phyloP scores from a whole-genome alignment of 2,329 filamentous ascomycete species.

The Shiraia bambusicola region DNA sequence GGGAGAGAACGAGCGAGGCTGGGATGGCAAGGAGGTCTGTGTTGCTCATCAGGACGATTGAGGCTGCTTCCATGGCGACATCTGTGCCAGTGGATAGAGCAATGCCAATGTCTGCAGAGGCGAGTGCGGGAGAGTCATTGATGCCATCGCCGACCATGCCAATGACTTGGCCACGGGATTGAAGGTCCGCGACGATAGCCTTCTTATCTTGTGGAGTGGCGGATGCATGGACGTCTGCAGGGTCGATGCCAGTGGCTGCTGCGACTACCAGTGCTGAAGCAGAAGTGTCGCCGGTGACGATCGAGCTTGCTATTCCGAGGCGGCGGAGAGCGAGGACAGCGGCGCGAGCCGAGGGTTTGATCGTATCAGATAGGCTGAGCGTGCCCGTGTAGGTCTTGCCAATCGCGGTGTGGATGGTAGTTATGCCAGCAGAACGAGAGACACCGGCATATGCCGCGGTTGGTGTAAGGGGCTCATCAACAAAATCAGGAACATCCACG shows the following conservation, averaged over 20 bases:
- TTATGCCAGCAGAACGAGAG: slow-evolving; percentile 65
- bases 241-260: slow-evolving; percentile 74
- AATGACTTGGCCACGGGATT: slow-evolving; percentile 71
- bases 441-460: slow-evolving; percentile 11
- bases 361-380: slow-evolving; percentile 81
- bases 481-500: slow-evolving; percentile 61
- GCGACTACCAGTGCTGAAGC: slow-evolving; percentile 84
- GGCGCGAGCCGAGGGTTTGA: slow-evolving; percentile 83
- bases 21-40: slow-evolving; percentile 93
- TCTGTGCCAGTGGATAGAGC: slow-evolving; percentile 91
- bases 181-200: slow-evolving; percentile 74
- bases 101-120: slow-evolving; percentile 89
- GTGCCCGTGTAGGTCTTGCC: slow-evolving; percentile 78
- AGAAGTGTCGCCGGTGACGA: slow-evolving; percentile 90
- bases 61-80: slow-evolving; percentile 95
- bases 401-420: slow-evolving; percentile 88
- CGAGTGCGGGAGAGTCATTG: slow-evolving; percentile 94
- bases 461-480: slow-evolving; percentile 54
- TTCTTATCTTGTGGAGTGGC: slow-evolving; percentile 91
- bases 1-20: slow-evolving; percentile 76
- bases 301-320: slow-evolving; percentile 83
- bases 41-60: slow-evolving; percentile 92
- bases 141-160: slow-evolving; percentile 98
- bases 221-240: slow-evolving; percentile 77
- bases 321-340: slow-evolving; percentile 77